A percentile compares a stretch with the other conserved stretches of the same genome.
These are phyloP conservation scores for Nannochloris sp. DNA, from an alignment of 139 green algal species.

Conservation along the genomic window DNA sequence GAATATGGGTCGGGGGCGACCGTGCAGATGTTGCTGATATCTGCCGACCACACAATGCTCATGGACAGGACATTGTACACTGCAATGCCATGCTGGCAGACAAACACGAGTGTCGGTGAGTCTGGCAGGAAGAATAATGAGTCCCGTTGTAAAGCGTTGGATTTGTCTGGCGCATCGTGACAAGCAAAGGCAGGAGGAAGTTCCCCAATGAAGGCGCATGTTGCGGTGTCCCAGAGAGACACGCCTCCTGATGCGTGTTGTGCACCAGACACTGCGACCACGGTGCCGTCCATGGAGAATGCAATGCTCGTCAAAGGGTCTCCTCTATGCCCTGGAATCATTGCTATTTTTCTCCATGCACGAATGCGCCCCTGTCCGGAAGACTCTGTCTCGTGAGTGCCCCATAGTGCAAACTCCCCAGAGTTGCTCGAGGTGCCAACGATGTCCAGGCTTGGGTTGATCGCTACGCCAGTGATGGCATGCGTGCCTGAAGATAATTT, in stretches of 20 bases:
- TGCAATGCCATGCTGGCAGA: not conserved
- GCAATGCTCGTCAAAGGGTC: constrained; percentile 30
- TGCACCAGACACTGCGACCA: constrained; percentile 51
- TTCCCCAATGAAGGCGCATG: constrained; percentile 28
- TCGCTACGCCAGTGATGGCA: not conserved
- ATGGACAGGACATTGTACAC: constrained; percentile 19
- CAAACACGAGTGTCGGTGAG: constrained; percentile 5
- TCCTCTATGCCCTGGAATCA: constrained; percentile 17
- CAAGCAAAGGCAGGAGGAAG: constrained; percentile 27
- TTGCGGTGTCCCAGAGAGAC: constrained; percentile 57
- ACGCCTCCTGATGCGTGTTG: constrained; percentile 15
- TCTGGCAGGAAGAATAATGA: not conserved
- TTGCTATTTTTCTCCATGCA: constrained; percentile 1
- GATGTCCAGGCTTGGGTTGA: not conserved
- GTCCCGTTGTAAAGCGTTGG: not conserved
- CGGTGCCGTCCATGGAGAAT: constrained; percentile 60
- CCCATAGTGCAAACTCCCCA: constrained; percentile 42
- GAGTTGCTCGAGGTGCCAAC: not conserved
- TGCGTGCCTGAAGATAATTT: not conserved
- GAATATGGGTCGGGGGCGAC: constrained; percentile 9
- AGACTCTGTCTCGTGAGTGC: not conserved
- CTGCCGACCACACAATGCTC: constrained; percentile 2
- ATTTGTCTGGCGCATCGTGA: not conserved
- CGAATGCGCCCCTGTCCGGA: constrained; percentile 1
- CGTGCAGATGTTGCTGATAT: not conserved